A percentile compares a stretch with the other conserved stretches of the same genome.
Conservation (phyloP, 2,329 filamentous ascomycete species). For the Ambrosiella beaveri region DNA sequence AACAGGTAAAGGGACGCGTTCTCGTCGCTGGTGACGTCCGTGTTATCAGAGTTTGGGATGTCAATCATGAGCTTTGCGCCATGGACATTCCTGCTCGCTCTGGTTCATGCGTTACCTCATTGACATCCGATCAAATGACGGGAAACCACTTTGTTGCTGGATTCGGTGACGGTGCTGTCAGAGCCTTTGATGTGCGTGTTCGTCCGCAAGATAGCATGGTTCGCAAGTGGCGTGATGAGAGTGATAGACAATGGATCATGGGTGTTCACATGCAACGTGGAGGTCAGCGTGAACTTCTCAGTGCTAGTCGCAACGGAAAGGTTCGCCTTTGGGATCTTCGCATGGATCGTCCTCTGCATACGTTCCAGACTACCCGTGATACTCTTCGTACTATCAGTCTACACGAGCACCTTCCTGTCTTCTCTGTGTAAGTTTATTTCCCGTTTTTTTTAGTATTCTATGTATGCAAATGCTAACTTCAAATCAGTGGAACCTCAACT, state of each 20-base stretch:
- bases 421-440: slow-evolving; percentile 56
- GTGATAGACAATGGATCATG: slow-evolving; percentile 75
- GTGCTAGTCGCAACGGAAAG: slow-evolving; percentile 79
- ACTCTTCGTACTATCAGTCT: slow-evolving; percentile 74
- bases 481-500: slow-evolving; percentile 60
- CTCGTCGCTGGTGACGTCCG: slow-evolving; percentile 94
- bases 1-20: slow-evolving; percentile 87
- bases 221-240: slow-evolving; percentile 87
- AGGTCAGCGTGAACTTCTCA: slow-evolving; percentile 77
- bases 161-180: slow-evolving; percentile 85
- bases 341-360: slow-evolving; percentile 59
- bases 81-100: slow-evolving; percentile 90
- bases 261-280: slow-evolving; percentile 94
- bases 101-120: slow-evolving; percentile 83
- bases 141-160: slow-evolving; percentile 92
- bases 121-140: slow-evolving; percentile 95
- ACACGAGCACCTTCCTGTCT: slow-evolving; percentile 91
- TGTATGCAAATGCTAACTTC: not conserved
- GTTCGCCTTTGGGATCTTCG: slow-evolving; percentile 94
- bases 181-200: slow-evolving; percentile 80
- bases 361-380: slow-evolving; percentile 57
- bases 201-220: slow-evolving; percentile 83
- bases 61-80: slow-evolving; percentile 78
- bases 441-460: not conserved
- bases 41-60: slow-evolving; percentile 92